Evolutionary conservation across 768 basidiomycete species (phyloP).

Genomic region (Suillus luteus): DNA sequence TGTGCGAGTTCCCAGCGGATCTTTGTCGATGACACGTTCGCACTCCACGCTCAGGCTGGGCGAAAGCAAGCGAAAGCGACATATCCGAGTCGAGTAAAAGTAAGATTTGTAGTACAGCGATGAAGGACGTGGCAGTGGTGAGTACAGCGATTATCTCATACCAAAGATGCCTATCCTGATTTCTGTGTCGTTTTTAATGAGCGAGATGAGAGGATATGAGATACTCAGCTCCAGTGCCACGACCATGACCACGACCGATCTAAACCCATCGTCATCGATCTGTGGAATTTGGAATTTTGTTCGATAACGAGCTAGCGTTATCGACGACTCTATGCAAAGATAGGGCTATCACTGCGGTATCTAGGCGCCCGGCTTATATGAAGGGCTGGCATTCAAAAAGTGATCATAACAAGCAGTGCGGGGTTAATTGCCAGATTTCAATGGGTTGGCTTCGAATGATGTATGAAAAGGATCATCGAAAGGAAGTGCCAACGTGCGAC

Average conservation of each 20-base stretch:
- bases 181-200: background rate
- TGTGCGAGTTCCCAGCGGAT: background rate
- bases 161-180: background rate
- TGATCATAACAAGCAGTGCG: background rate
- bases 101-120: background rate
- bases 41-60: background rate
- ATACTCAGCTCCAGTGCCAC: background rate
- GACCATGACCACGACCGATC: too few species aligned
- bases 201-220: background rate
- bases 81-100: background rate
- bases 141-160: background rate
- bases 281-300: background rate
- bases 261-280: background rate
- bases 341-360: background rate
- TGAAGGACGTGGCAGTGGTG: background rate
- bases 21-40: background rate
- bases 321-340: background rate
- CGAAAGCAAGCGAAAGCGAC: background rate
- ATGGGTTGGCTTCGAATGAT: background rate
- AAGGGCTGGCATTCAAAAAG: background rate
- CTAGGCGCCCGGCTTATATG: background rate
- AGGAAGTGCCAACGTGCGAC: background rate
- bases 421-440: background rate
- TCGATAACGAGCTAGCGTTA: background rate
- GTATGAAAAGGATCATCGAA: slow-evolving; percentile 1